Evolutionary conservation across 345 rosid species (phyloP).

Genomic region (Dipteronia sinensis): DNA sequence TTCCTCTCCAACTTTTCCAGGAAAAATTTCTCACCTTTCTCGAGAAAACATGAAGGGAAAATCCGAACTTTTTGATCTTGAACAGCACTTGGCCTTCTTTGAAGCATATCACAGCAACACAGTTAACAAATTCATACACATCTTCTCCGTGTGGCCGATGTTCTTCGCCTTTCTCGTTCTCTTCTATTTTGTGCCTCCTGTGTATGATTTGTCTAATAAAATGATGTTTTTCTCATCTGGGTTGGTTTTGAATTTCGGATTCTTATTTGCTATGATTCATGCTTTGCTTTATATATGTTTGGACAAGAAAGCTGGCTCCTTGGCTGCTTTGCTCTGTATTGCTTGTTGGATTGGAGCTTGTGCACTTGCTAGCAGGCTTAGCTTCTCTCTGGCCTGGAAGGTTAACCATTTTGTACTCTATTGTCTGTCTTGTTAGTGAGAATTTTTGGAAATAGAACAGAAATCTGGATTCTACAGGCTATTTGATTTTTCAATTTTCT

Average conservation of each 20-base stretch:
- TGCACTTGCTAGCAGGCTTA: constrained; percentile 50
- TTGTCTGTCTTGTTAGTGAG: not conserved
- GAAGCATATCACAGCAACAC: constrained; percentile 88
- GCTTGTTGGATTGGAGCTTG: constrained; percentile 81
- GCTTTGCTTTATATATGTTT: constrained; percentile 57
- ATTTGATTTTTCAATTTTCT: no score
- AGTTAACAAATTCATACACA: constrained; percentile 64
- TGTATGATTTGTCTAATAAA: constrained; percentile 37
- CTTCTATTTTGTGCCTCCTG: constrained; percentile 53
- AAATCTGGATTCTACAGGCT: no score
- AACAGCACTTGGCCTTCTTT: constrained; percentile 79
- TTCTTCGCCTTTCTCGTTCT: constrained; percentile 65
- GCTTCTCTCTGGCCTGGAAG: constrained; percentile 64
- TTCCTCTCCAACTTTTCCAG: not conserved
- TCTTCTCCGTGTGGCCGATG: constrained; percentile 80
- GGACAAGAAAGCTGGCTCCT: constrained; percentile 72
- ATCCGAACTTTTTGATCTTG: constrained; percentile 64
- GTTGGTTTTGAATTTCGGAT: constrained; percentile 48
- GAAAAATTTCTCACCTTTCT: not conserved
- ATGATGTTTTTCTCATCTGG: constrained; percentile 39
- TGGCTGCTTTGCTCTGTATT: constrained; percentile 78
- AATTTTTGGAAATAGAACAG: no score
- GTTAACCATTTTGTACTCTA: constrained; percentile 23
- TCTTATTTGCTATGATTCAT: constrained; percentile 51
- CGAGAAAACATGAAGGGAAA: constrained; percentile 24